These are phyloP conservation scores for Teunomyces panamensis DNA, from an alignment of 805 yeast genomes.

Conservation along the genomic window DNA sequence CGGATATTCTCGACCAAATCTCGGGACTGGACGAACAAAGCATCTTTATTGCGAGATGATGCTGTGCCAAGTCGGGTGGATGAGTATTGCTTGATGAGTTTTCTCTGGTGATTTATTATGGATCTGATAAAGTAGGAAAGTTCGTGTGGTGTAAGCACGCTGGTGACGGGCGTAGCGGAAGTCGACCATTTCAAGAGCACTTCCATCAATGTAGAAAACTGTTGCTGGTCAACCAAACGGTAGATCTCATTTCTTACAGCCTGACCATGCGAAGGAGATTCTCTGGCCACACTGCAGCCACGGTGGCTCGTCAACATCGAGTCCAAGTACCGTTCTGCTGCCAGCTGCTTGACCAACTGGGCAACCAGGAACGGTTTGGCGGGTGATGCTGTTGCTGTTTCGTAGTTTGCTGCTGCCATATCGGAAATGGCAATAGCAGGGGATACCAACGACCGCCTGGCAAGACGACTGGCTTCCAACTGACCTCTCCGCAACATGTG, in stretches of 20 bases:
- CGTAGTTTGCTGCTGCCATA: slow-evolving; percentile 3
- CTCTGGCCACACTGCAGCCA: not conserved
- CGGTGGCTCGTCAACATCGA: not conserved
- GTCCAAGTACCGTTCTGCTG: slow-evolving; percentile 2
- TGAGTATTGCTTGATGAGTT: not conserved
- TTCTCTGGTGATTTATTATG: slow-evolving; percentile 18
- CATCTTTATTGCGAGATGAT: not conserved
- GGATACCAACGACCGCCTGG: slow-evolving; percentile 9
- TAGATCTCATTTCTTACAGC: slow-evolving; percentile 14
- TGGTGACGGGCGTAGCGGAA: not conserved
- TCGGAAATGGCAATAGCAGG: slow-evolving; percentile 12
- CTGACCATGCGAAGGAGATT: slow-evolving; percentile 5
- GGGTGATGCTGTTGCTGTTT: not conserved
- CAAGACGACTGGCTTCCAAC: slow-evolving; percentile 1
- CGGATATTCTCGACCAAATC: slow-evolving; percentile 19
- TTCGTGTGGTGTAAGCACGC: slow-evolving; percentile 15
- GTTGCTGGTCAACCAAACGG: slow-evolving; percentile 11
- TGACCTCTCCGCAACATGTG: slow-evolving; percentile 2
- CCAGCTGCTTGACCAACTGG: not conserved
- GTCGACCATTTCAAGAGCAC: slow-evolving; percentile 14
- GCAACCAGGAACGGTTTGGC: not conserved
- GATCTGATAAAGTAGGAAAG: slow-evolving; percentile 16
- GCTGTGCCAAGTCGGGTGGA: not conserved
- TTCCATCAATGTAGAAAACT: slow-evolving; percentile 13
- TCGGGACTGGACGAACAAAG: slow-evolving; percentile 10